Conservation (phyloP, 2,329 filamentous ascomycete genomes). For the Anthostomella pinea region DNA sequence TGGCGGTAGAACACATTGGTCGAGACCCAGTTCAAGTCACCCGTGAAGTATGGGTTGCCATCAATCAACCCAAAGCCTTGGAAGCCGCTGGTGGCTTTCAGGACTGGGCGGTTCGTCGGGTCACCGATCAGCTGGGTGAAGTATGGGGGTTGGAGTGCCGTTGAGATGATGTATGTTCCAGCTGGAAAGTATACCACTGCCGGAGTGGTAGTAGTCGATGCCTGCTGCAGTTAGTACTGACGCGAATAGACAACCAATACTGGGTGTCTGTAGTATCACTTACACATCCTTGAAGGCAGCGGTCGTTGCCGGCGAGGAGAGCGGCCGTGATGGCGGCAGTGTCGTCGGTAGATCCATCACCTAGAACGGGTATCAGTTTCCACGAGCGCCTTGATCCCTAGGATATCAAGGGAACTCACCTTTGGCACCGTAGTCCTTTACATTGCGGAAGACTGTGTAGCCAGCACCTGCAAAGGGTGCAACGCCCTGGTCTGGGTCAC, state of each 20-base stretch:
- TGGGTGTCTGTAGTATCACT: slow-evolving; percentile 13
- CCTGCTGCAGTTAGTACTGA: slow-evolving; percentile 25
- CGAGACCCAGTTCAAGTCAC: slow-evolving; percentile 39
- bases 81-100: slow-evolving; percentile 53
- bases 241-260: slow-evolving; percentile 2
- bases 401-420: slow-evolving; percentile 26
- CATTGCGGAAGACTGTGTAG: slow-evolving; percentile 47
- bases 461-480: slow-evolving; percentile 40
- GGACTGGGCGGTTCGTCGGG: slow-evolving; percentile 51
- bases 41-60: slow-evolving; percentile 47
- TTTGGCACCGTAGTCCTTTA: slow-evolving; percentile 45
- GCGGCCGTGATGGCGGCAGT: slow-evolving; percentile 46
- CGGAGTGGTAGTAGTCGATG: slow-evolving; percentile 39
- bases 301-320: slow-evolving; percentile 37
- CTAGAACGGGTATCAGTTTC: slow-evolving; percentile 23
- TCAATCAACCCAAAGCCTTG: slow-evolving; percentile 56
- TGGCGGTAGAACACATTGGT: slow-evolving; percentile 64
- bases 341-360: slow-evolving; percentile 45
- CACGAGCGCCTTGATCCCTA: not conserved
- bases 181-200: slow-evolving; percentile 43
- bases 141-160: slow-evolving; percentile 60
- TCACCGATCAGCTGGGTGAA: slow-evolving; percentile 62
- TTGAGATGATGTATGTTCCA: slow-evolving; percentile 54
- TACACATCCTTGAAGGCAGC: slow-evolving; percentile 43
- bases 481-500: slow-evolving; percentile 37